These are phyloP conservation scores for Moesziomyces aphidis DNA, from an alignment of 1,284 basidiomycete genomes.

Conservation along the genomic window DNA sequence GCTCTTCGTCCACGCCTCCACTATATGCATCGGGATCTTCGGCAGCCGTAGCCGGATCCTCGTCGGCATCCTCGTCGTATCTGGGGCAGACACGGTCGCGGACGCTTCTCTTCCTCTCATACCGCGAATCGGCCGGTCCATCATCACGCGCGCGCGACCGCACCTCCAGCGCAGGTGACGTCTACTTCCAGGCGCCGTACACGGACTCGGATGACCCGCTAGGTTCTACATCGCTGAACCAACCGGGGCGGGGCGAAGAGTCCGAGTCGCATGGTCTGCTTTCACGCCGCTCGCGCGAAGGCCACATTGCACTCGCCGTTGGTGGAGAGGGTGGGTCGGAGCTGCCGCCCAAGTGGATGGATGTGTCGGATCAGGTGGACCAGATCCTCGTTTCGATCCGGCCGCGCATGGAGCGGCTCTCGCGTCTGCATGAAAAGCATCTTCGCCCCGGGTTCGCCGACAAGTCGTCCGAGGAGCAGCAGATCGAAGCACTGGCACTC, in stretches of 20 bases:
- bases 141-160: slow-evolving; percentile 7
- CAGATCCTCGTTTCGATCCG: slow-evolving; percentile 40
- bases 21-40: slow-evolving; percentile 5
- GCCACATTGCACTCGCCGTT: slow-evolving; percentile 19
- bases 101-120: slow-evolving; percentile 93
- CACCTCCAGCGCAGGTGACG: background rate
- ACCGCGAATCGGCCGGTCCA: slow-evolving; percentile 78
- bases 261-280: slow-evolving; percentile 19
- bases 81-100: slow-evolving; percentile 78
- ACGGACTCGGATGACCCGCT: slow-evolving; percentile 37
- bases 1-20: slow-evolving; percentile 31
- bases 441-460: slow-evolving; percentile 95
- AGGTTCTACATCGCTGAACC: slow-evolving; percentile 13
- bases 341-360: slow-evolving; percentile 66
- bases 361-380: slow-evolving; percentile 60
- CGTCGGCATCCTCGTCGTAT: background rate
- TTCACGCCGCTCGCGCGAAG: slow-evolving; percentile 15
- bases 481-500: slow-evolving; percentile 86
- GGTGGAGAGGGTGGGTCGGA: slow-evolving; percentile 5
- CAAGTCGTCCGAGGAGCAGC: slow-evolving; percentile 88
- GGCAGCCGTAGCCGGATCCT: background rate
- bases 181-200: slow-evolving; percentile 58
- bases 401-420: slow-evolving; percentile 74
- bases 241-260: background rate
- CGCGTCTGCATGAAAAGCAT: slow-evolving; percentile 95